A percentile compares a stretch with the other conserved stretches of the same genome.
phyloP scores from a whole-genome alignment of 2,329 filamentous ascomycete species.

The Fusarium sororula region DNA sequence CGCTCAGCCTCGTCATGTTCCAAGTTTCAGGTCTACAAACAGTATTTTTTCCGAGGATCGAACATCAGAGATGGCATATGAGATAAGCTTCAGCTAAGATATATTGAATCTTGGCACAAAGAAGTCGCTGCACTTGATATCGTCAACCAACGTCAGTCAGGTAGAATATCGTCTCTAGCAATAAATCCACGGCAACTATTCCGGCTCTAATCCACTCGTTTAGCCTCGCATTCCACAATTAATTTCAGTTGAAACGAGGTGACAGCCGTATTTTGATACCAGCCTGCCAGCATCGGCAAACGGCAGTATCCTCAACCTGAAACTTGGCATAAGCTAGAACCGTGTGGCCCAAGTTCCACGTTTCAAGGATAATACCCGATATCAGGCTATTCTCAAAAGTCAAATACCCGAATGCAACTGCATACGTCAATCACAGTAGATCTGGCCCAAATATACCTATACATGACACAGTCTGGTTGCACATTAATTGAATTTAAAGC shows the following conservation, averaged over 20 bases:
- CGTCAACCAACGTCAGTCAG: background rate
- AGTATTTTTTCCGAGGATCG: background rate
- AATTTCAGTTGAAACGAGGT: conserved; percentile 13
- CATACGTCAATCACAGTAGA: background rate
- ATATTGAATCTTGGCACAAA: background rate
- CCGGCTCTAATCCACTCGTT: background rate
- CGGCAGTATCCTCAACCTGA: background rate
- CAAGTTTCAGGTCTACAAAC: background rate
- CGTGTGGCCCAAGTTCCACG: background rate
- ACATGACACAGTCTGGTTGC: background rate
- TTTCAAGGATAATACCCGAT: conserved; percentile 6
- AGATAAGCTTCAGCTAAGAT: background rate
- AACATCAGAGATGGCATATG: background rate
- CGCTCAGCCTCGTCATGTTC: background rate
- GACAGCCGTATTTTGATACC: background rate
- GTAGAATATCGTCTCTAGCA: background rate
- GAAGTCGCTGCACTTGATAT: background rate
- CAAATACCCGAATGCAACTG: background rate
- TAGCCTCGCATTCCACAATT: background rate
- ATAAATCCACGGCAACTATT: background rate
- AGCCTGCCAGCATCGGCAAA: background rate
- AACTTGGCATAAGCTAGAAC: conserved; percentile 2
- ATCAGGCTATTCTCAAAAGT: conserved; percentile 5
- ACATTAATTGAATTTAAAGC: background rate
- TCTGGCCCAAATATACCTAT: background rate